These are phyloP conservation scores for Trypanosoma congolense DNA, from an alignment of 208 protist species.

Conservation along the genomic window DNA sequence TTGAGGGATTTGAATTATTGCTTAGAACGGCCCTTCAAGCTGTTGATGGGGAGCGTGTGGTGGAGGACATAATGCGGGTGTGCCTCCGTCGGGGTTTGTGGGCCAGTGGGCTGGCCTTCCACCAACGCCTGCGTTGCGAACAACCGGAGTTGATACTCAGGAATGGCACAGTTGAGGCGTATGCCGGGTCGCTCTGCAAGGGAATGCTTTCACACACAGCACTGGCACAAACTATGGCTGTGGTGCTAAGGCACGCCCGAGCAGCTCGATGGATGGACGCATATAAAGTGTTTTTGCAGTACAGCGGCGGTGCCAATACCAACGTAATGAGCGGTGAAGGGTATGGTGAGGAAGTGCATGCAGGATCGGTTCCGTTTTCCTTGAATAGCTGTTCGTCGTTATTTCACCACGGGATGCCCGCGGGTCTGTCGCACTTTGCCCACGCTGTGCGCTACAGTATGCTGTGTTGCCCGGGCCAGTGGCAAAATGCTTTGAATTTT, in stretches of 20 bases:
- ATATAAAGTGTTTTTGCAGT: conserved; percentile 39
- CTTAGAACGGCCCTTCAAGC: conserved; percentile 35
- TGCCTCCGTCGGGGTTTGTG: conserved; percentile 48
- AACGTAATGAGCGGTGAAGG: neutral
- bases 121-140: conserved; percentile 43
- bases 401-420: conserved; percentile 26
- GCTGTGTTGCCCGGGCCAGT: conserved; percentile 28
- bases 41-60: conserved; percentile 28
- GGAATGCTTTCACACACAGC: conserved; percentile 42
- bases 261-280: conserved; percentile 44
- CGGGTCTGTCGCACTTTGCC: conserved; percentile 36
- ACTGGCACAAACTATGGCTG: conserved; percentile 38
- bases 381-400: conserved; percentile 10
- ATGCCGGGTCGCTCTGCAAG: conserved; percentile 39
- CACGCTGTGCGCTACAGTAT: conserved; percentile 59
- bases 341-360: neutral
- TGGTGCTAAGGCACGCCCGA: conserved; percentile 31
- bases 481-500: conserved; percentile 45
- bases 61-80: conserved; percentile 42
- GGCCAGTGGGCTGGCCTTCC: conserved; percentile 54
- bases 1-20: conserved; percentile 29
- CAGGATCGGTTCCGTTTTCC: neutral
- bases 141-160: conserved; percentile 37
- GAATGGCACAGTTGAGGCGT: conserved; percentile 33
- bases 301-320: conserved; percentile 4